Evolutionary conservation across 495 filamentous ascomycete species (phyloP).

Genomic region (Halenospora varia): DNA sequence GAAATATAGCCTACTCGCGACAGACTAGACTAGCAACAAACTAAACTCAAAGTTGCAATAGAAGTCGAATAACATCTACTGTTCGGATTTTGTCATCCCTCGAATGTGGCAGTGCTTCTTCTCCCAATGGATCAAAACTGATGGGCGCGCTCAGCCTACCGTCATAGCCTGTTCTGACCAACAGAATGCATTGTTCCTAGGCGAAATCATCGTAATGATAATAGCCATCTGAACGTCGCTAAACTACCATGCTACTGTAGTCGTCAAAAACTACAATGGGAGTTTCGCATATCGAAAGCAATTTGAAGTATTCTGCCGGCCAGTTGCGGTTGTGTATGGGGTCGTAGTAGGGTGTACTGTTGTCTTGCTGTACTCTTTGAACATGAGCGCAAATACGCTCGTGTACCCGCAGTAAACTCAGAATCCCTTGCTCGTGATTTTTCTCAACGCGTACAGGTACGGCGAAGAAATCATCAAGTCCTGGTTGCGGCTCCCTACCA

Average conservation of each 20-base stretch:
- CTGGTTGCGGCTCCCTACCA: slow-evolving; percentile 20
- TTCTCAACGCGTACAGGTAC: slow-evolving; percentile 18
- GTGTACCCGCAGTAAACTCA: slow-evolving; percentile 19
- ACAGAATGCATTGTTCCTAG: slow-evolving; percentile 17
- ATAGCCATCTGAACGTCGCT: slow-evolving; percentile 17
- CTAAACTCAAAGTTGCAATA: slow-evolving; percentile 14
- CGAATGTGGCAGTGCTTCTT: slow-evolving; percentile 15
- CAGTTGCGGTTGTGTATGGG: neutral
- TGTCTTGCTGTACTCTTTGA: slow-evolving; percentile 12
- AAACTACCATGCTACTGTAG: slow-evolving; percentile 11
- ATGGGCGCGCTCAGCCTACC: slow-evolving; percentile 26
- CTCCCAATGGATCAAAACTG: slow-evolving; percentile 24
- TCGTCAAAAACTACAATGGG: slow-evolving; percentile 17
- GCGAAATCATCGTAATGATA: slow-evolving; percentile 18
- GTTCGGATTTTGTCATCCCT: slow-evolving; percentile 13
- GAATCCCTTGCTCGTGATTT: slow-evolving; percentile 11
- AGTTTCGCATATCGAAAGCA: slow-evolving; percentile 19
- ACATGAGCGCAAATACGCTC: slow-evolving; percentile 14
- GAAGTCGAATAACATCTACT: slow-evolving; percentile 17
- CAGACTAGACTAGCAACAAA: slow-evolving; percentile 17
- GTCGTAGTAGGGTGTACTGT: neutral
- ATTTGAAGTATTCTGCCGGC: slow-evolving; percentile 21
- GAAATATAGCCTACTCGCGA: slow-evolving; percentile 16
- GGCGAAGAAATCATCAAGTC: slow-evolving; percentile 24
- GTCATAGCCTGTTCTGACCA: slow-evolving; percentile 24